Base-by-base conservation (phyloP, 495 filamentous ascomycete species). In the Penicillium canescens region DNA sequence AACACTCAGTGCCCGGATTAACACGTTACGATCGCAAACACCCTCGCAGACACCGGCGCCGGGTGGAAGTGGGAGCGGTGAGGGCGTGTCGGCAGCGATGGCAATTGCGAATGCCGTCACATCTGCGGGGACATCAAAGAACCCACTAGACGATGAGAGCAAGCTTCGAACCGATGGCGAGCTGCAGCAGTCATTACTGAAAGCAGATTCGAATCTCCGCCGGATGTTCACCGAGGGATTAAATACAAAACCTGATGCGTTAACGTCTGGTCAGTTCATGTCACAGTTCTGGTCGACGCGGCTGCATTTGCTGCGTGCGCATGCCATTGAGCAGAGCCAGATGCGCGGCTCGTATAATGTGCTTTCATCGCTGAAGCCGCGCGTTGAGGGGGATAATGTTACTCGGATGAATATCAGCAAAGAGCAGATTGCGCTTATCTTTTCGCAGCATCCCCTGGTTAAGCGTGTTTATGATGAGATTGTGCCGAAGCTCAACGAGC, bases 221-320 rank as follows among this genome's bases (percentile, higher is more conserved):
- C 81, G 85, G 57, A 93, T 90, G 54, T 96, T 96, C 68, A 82
- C 86, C 69, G 90, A 96, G 59, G 84, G 90, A 0, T 69, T 88
- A 26, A 75, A 80, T 28, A 87, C 86, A 5, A 95, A 93, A 60
- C 90, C 92, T 2, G 87, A 91, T 4, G 86, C 88, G 1, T 82
- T 98, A 52, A 83, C 86, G 1, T 82, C 87, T 14, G 76, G 79
- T 0, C 82, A 90, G 55, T 96, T 96, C 65, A 87, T 89, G 56
- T 75, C 84, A 1, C 93, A 95, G 66, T 98, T 98, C 75, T 98
- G 94, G 94, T 88, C 91, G 3, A 86, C 88, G 4, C 79, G 95
- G 16, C 76, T 92, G 33, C 89, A 89, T 69, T 75, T 96, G 2
- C 78, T 98, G 12, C 87, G 95, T 21, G 88, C 92, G 0, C 89